Conservation (phyloP, 345 rosid genomes). For the Brassica napus region DNA sequence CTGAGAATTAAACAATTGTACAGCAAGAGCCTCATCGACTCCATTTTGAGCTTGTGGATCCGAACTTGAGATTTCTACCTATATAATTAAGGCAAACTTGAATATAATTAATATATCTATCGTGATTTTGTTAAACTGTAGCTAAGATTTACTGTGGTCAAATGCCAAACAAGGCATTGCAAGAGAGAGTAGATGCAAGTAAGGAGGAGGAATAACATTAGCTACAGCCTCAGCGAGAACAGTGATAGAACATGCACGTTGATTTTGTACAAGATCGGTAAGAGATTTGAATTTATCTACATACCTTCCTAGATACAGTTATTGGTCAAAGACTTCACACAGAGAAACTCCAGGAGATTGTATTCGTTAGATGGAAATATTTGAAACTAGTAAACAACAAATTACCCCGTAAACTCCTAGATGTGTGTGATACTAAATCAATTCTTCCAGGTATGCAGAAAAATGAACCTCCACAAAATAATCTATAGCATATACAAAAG, state of each 20-base stretch:
- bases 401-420: slow-evolving; percentile 15
- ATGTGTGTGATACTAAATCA: slow-evolving; percentile 1
- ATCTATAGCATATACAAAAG: slow-evolving; percentile 7
- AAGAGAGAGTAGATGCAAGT: slow-evolving; percentile 2
- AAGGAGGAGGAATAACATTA: slow-evolving; percentile 11
- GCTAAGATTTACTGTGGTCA: slow-evolving; percentile 4
- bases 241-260: slow-evolving; percentile 7
- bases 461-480: slow-evolving; percentile 12
- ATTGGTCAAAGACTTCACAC: slow-evolving; percentile 8
- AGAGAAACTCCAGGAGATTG: slow-evolving; percentile 21
- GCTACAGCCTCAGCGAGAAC: slow-evolving; percentile 15
- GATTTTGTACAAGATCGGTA: slow-evolving; percentile 1
- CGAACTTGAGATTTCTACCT: slow-evolving; percentile 50
- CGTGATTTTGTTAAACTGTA: background rate
- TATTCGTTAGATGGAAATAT: background rate
- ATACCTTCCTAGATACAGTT: background rate
- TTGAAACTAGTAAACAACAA: slow-evolving; percentile 20
- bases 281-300: slow-evolving; percentile 2
- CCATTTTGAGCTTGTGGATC: slow-evolving; percentile 46
- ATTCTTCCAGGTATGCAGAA: slow-evolving; percentile 13
- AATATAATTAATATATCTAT: slow-evolving; percentile 3
- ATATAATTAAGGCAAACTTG: slow-evolving; percentile 34
- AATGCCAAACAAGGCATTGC: slow-evolving; percentile 21
- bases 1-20: slow-evolving; percentile 45
- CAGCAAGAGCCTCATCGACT: slow-evolving; percentile 40